Conservation (phyloP, 176 grass and related monocot genomes). For the Oryza longistaminata region DNA sequence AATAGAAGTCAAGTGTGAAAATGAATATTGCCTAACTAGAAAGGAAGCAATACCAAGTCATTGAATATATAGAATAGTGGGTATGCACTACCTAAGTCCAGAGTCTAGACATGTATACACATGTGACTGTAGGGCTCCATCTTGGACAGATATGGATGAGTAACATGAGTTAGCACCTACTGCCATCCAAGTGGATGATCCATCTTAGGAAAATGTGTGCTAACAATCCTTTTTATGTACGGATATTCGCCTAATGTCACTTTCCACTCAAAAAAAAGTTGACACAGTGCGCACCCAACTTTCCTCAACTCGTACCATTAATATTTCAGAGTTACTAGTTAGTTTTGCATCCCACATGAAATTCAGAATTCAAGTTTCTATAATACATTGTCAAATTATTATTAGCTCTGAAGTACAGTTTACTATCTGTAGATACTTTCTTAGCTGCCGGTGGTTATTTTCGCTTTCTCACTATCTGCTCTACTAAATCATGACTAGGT, state of each 20-base stretch:
- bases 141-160: slow-evolving; percentile 13
- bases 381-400: background rate
- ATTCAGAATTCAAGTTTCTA: background rate
- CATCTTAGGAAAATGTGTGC: background rate
- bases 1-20: background rate
- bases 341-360: background rate
- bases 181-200: slow-evolving; percentile 6
- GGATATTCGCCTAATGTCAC: background rate
- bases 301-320: background rate
- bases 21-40: background rate
- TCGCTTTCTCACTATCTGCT: slow-evolving; percentile 32
- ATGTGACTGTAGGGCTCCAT: background rate
- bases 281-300: background rate
- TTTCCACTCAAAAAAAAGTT: background rate
- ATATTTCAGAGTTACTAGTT: background rate
- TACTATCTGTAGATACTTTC: background rate
- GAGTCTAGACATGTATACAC: background rate
- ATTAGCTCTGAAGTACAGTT: background rate
- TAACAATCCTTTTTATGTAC: background rate
- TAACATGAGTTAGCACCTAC: slow-evolving; percentile 9
- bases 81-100: slow-evolving; percentile 23
- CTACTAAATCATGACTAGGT: slow-evolving; percentile 42
- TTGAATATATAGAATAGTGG: slow-evolving; percentile 7
- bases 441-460: slow-evolving; percentile 6
- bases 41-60: background rate